A percentile compares a stretch with the other conserved stretches of the same genome.
Evolutionary conservation across 2,329 filamentous ascomycete species (phyloP).

Genomic region (Fusarium citri): DNA sequence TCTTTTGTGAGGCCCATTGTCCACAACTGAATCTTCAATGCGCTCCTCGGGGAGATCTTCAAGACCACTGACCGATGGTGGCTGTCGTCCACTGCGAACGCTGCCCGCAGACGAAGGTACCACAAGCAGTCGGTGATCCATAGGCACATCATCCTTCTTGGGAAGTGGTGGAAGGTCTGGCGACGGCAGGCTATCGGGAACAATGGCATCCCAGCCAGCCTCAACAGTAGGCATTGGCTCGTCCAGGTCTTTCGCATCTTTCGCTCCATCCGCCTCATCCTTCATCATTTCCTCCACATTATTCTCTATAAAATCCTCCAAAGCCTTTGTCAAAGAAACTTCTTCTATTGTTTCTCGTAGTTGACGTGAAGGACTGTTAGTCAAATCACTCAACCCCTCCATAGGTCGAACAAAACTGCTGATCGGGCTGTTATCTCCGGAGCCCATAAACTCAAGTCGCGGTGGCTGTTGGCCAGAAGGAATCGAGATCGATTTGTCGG

Average conservation of each 20-base stretch:
- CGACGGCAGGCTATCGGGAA: conserved; percentile 42
- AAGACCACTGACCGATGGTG: conserved; percentile 56
- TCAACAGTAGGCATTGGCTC: conserved; percentile 13
- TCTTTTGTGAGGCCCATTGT: conserved; percentile 25
- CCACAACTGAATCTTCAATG: conserved; percentile 36
- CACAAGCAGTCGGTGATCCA: conserved; percentile 17
- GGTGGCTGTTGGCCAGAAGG: conserved; percentile 47
- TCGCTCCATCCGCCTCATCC: neutral
- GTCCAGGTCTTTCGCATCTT: conserved; percentile 19
- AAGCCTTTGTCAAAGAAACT: neutral
- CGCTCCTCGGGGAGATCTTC: conserved; percentile 45
- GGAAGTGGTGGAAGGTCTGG: conserved; percentile 21
- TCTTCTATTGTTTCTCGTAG: conserved; percentile 30
- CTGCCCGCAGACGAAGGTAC: conserved; percentile 51
- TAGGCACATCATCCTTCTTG: conserved; percentile 8
- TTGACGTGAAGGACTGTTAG: conserved; percentile 37
- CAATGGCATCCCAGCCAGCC: conserved; percentile 28
- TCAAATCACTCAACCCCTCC: conserved; percentile 31
- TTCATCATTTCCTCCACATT: neutral
- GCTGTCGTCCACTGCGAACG: conserved; percentile 62
- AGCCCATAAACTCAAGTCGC: conserved; percentile 34
- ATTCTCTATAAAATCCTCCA: neutral
- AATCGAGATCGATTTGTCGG: conserved; percentile 45
- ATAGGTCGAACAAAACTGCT: conserved; percentile 41
- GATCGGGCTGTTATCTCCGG: conserved; percentile 38